A percentile compares a stretch with the other conserved stretches of the same genome.
phyloP scores from a whole-genome alignment of 257 asterid species.

The Fraxinus pennsylvanica region DNA sequence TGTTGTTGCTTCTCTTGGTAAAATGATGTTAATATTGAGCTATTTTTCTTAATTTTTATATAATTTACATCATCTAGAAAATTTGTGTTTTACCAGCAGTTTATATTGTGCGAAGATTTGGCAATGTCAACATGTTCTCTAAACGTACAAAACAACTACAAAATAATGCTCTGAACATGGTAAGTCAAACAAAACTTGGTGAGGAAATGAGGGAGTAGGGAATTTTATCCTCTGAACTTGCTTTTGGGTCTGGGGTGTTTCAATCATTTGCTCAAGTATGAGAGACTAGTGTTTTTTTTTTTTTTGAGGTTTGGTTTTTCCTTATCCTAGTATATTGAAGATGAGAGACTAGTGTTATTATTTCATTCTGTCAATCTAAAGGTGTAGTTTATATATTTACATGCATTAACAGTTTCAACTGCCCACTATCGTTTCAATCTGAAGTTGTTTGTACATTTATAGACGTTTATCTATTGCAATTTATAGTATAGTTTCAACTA shows the following conservation, averaged over 20 bases:
- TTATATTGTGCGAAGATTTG: conserved; percentile 2
- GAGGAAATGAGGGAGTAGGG: not conserved
- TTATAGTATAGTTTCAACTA: not conserved
- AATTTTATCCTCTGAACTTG: not conserved
- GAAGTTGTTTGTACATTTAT: not conserved
- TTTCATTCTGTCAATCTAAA: not conserved
- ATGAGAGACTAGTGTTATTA: not conserved
- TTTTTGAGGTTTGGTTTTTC: not conserved
- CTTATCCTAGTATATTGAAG: not conserved
- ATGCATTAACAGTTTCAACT: not conserved
- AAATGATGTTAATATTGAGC: not conserved
- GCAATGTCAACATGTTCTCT: conserved; percentile 4
- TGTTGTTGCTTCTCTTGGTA: not conserved
- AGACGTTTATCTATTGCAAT: not conserved
- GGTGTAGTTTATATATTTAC: not conserved
- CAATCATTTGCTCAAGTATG: not conserved
- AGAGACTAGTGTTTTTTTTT: not conserved
- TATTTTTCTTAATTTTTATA: not conserved
- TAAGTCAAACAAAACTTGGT: not conserved
- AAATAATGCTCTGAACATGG: not conserved
- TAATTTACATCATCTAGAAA: not conserved
- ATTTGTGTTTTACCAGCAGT: not conserved
- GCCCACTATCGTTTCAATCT: not conserved
- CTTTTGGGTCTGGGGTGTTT: not conserved
- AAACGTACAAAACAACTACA: not conserved